Conservation (phyloP, 768 basidiomycete genomes). For the Boletus tylopilopsis region DNA sequence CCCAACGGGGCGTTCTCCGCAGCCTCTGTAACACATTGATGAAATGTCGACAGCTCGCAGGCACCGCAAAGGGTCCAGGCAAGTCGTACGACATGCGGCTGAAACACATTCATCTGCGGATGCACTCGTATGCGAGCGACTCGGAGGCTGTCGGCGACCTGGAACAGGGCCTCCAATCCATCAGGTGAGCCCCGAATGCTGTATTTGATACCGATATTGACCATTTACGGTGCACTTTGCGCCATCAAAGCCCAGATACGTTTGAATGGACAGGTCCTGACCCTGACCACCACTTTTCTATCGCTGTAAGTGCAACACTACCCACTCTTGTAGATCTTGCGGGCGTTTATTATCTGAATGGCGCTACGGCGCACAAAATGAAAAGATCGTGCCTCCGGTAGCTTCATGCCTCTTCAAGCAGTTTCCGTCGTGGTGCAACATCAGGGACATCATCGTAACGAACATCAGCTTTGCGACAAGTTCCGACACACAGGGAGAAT, state of each 20-base stretch:
- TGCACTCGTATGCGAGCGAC: slow-evolving; percentile 39
- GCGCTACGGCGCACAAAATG: not conserved
- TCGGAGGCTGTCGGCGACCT: slow-evolving; percentile 24
- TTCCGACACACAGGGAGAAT: slow-evolving; percentile 7
- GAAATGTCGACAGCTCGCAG: slow-evolving; percentile 18
- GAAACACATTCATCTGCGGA: slow-evolving; percentile 32
- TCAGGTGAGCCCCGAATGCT: slow-evolving; percentile 32
- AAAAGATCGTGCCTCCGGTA: slow-evolving; percentile 25
- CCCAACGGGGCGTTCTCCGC: slow-evolving; percentile 24
- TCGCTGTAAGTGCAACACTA: slow-evolving; percentile 41
- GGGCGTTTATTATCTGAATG: not conserved
- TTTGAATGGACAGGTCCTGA: slow-evolving; percentile 62
- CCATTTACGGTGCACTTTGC: not conserved
- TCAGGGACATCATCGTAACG: slow-evolving; percentile 45
- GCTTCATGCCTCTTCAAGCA: slow-evolving; percentile 23
- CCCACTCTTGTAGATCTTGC: not conserved
- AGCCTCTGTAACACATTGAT: slow-evolving; percentile 25
- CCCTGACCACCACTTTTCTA: slow-evolving; percentile 59
- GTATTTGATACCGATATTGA: not conserved
- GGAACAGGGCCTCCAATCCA: slow-evolving; percentile 30
- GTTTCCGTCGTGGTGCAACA: slow-evolving; percentile 37
- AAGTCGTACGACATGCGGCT: slow-evolving; percentile 16
- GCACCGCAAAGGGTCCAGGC: not conserved
- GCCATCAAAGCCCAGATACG: slow-evolving; percentile 36
- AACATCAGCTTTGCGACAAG: slow-evolving; percentile 41